Percentiles rank a stretch among this genome's conserved stretches.
Conservation (phyloP, 257 asterid species). For the Solanum lignicaule region DNA sequence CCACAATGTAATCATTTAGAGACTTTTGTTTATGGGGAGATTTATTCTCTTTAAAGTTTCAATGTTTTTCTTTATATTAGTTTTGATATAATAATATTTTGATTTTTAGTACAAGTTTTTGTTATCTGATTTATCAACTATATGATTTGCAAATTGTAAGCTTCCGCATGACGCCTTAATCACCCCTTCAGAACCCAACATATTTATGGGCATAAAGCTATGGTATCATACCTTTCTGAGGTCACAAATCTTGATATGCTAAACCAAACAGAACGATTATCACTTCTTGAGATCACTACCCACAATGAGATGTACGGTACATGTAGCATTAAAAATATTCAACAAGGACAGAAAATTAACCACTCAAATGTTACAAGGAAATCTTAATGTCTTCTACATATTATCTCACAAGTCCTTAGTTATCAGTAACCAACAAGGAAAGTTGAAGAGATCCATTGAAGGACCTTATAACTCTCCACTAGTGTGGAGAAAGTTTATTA, state of each 20-base stretch:
- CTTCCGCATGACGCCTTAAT: too few relatives aligned
- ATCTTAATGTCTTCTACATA: neutral
- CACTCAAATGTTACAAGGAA: neutral
- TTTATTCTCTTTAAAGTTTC: too few relatives aligned
- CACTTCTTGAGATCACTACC: neutral
- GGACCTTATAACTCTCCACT: neutral
- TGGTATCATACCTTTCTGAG: conserved; percentile 4
- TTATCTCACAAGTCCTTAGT: neutral
- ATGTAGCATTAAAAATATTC: neutral
- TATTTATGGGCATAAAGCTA: neutral
- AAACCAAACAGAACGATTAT: neutral
- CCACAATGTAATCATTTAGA: too few relatives aligned
- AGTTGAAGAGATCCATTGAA: neutral
- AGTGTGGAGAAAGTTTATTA: neutral
- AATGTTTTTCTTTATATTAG: too few relatives aligned
- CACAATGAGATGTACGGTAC: neutral
- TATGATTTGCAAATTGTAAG: too few relatives aligned
- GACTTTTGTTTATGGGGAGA: too few relatives aligned
- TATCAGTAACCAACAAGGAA: neutral
- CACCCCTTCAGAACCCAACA: too few relatives aligned
- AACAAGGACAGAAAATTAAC: neutral
- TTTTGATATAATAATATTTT: too few relatives aligned
- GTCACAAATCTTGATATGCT: neutral
- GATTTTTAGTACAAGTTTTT: too few relatives aligned
- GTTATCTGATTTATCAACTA: too few relatives aligned